Conservation (phyloP, 805 yeast species). For the Wickerhamomyces xylosicus region DNA sequence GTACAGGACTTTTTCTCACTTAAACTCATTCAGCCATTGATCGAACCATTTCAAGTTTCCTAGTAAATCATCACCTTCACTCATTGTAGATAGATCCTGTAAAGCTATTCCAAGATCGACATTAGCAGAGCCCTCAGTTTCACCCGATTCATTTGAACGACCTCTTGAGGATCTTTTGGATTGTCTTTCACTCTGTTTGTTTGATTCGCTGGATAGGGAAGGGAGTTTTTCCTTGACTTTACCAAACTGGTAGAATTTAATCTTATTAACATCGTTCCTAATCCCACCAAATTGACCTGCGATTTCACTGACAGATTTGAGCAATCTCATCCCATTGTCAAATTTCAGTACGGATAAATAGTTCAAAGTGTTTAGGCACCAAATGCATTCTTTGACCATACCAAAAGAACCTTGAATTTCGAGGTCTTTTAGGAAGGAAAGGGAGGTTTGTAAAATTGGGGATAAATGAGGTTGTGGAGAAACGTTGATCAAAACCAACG, state of each 20-base stretch:
- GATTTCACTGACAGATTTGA: slow-evolving; percentile 37
- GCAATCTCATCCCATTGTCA: slow-evolving; percentile 26
- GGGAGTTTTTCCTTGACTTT: slow-evolving; percentile 9
- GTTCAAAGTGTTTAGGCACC: slow-evolving; percentile 49
- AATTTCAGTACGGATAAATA: slow-evolving; percentile 37
- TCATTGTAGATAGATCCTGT: slow-evolving; percentile 13
- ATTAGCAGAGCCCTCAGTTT: no score
- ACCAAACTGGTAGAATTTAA: slow-evolving; percentile 37
- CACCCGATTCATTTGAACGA: slow-evolving; percentile 1
- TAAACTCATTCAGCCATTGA: slow-evolving; percentile 27
- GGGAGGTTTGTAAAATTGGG: slow-evolving; percentile 9
- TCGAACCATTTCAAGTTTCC: slow-evolving; percentile 46
- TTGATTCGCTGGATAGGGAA: neutral
- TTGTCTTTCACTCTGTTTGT: neutral
- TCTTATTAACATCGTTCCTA: slow-evolving; percentile 33
- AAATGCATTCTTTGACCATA: slow-evolving; percentile 52
- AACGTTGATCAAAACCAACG: slow-evolving; percentile 28
- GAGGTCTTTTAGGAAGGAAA: slow-evolving; percentile 16
- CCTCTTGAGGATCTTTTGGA: neutral
- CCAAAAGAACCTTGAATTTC: slow-evolving; percentile 16
- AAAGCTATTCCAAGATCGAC: slow-evolving; percentile 3
- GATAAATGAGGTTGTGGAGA: slow-evolving; percentile 26
- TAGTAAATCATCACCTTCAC: slow-evolving; percentile 14
- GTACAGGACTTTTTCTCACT: neutral
- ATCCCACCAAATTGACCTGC: slow-evolving; percentile 35